Evolutionary conservation across 495 filamentous ascomycete genomes (phyloP), one percentile per base, ranked within the genome.

Genomic region (Penicillium arizonense): DNA sequence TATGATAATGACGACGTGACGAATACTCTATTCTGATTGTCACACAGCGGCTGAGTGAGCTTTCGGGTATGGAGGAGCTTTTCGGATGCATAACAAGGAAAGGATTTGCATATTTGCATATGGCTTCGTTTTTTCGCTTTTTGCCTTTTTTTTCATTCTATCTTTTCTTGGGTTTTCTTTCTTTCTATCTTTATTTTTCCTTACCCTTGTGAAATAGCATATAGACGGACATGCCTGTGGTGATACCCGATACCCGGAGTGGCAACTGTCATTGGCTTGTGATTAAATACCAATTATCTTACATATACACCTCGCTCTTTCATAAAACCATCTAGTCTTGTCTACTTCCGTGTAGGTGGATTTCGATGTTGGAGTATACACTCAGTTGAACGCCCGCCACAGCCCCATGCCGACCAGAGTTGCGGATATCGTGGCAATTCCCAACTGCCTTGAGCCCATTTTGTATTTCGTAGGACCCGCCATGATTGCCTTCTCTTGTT

Each of bases 391-490:
- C 24, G 78, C 71, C 53, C 83, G 68, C 61, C 76, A 86, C 24
- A 85, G 45, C 0, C 91, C 91, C 71, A 92, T 69, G 51, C 82
- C 86, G 7, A 87, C 83, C 39, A 96, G 71, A 1, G 76, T 76
- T 7, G 86, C 74, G 3, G 89, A 88, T 32, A 90, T 86, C n/a
- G 77, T 76, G 13, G 81, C 83, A 53, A 95, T 86, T 33, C 86
- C 88, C 21, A 85, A 59, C 54, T 82, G 78, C 40, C 91, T 77
- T 58, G 81, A 85, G 14, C 81, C 82, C 78, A 96, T 87, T 24
- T 90, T 90, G 64, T 91, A 90, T 59, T 84, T 78, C 23, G 86
- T 85, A 24, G 84, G 79, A 63, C 85, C 86, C 56, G 81, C 76
- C 53, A 87, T 69, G 50, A 96, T 95, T 33, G 76, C 75, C 28